Evolutionary conservation across 257 asterid species (phyloP).

Genomic region (Haberlea rhodopensis): DNA sequence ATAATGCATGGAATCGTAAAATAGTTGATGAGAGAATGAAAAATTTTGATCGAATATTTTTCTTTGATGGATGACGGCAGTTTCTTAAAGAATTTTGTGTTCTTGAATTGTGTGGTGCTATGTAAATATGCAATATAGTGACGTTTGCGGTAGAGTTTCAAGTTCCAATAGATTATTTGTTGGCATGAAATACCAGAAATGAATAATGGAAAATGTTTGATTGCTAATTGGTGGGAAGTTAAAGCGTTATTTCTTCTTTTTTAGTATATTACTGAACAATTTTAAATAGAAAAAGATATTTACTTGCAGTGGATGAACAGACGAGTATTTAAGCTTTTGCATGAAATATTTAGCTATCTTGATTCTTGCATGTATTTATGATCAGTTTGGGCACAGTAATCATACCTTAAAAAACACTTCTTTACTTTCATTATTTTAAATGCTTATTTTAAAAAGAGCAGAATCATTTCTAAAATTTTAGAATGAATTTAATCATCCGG

Average conservation of each 20-base stretch:
- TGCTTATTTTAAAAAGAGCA: too few relatives aligned
- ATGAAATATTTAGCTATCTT: too few relatives aligned
- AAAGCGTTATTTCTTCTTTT: conserved; percentile 24
- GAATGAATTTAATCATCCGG: too few relatives aligned
- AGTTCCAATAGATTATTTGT: conserved; percentile 41
- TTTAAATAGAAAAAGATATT: neutral
- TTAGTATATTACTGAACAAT: conserved; percentile 23
- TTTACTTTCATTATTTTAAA: too few relatives aligned
- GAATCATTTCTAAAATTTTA: too few relatives aligned
- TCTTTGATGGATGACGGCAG: too few relatives aligned
- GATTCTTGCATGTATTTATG: too few relatives aligned
- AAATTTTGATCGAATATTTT: too few relatives aligned
- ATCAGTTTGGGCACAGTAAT: too few relatives aligned
- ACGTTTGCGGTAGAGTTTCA: conserved; percentile 32
- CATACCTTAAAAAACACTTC: too few relatives aligned
- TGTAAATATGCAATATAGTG: conserved; percentile 18
- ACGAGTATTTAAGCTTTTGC: neutral
- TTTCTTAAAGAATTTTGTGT: neutral
- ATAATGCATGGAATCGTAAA: too few relatives aligned
- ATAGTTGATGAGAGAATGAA: too few relatives aligned
- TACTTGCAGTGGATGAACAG: conserved; percentile 22
- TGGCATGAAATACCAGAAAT: conserved; percentile 34
- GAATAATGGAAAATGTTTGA: conserved; percentile 40
- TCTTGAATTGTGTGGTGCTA: neutral
- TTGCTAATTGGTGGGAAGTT: conserved; percentile 34